Evolutionary conservation across 345 rosid species (phyloP).

Genomic region (Clausena lansium): DNA sequence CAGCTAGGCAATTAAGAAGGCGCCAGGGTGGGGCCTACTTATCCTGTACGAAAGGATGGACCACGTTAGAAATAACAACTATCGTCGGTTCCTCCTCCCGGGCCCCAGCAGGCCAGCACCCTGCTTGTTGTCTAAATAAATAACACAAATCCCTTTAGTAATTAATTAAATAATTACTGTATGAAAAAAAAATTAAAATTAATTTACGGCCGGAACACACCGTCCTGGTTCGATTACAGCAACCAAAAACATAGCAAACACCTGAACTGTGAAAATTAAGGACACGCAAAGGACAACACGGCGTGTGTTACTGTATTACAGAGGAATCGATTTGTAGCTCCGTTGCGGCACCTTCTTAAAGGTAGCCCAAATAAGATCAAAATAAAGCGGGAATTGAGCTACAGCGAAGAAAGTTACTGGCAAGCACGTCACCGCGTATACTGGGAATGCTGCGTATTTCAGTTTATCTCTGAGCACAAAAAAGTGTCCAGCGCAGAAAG

Average conservation of each 20-base stretch:
- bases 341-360: slow-evolving; percentile 44
- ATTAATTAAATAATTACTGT: no score
- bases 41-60: background rate
- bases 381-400: slow-evolving; percentile 47
- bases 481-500: slow-evolving; percentile 58
- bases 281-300: no score
- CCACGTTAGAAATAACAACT: background rate
- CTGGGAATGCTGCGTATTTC: slow-evolving; percentile 35
- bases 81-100: background rate
- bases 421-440: slow-evolving; percentile 44
- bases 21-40: background rate
- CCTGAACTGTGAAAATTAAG: background rate
- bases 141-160: no score
- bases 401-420: slow-evolving; percentile 44
- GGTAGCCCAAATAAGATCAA: slow-evolving; percentile 42
- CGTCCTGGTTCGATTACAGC: background rate
- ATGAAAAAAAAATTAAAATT: no score
- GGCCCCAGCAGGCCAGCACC: no score
- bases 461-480: slow-evolving; percentile 41
- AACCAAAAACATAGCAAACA: background rate
- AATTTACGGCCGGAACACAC: background rate
- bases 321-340: slow-evolving; percentile 29
- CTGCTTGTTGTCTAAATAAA: no score
- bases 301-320: background rate
- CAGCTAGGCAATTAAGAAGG: background rate